A percentile compares a stretch with the other conserved stretches of the same genome.
Evolutionary conservation across 208 protist species (phyloP).

Genomic region (Trypanosoma lewisi): DNA sequence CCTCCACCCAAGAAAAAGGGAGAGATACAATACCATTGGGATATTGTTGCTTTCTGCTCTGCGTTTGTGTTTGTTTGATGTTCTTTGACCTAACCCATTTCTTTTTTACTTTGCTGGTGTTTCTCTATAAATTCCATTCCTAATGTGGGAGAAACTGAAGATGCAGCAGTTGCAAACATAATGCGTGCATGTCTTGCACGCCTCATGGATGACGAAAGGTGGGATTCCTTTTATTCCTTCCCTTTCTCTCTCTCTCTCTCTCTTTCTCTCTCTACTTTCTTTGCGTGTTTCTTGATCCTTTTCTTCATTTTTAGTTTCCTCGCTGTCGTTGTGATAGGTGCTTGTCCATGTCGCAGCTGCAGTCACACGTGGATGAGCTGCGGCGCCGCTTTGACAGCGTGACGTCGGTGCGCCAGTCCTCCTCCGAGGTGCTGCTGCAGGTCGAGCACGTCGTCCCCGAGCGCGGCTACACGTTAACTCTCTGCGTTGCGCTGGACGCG

Average conservation of each 20-base stretch:
- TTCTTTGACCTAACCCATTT: too few species aligned
- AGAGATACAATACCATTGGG: too few species aligned
- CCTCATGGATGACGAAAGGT: too few species aligned
- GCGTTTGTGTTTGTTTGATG: too few species aligned
- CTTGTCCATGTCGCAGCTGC: constrained; percentile 24
- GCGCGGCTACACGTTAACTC: constrained; percentile 48
- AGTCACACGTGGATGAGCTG: constrained; percentile 43
- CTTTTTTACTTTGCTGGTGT: constrained; percentile 1
- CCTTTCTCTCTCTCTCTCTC: neutral
- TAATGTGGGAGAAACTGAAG: too few species aligned
- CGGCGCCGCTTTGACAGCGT: constrained; percentile 44
- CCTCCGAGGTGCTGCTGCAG: constrained; percentile 50
- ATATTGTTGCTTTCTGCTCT: too few species aligned
- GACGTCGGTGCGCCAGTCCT: constrained; percentile 34
- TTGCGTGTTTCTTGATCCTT: neutral
- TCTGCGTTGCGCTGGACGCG: constrained; percentile 55
- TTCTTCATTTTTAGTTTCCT: neutral
- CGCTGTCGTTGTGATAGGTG: neutral
- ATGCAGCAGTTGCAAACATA: too few species aligned
- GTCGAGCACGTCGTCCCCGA: constrained; percentile 49
- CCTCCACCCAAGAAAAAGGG: too few species aligned
- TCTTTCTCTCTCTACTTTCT: constrained; percentile 11
- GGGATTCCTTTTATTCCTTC: neutral
- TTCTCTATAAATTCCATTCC: neutral
- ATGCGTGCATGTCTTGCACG: too few species aligned